Evolutionary conservation across 192 early-diverging fungal species (phyloP), one percentile per base, ranked within the genome.

Genomic region (Coemansia sp.): DNA sequence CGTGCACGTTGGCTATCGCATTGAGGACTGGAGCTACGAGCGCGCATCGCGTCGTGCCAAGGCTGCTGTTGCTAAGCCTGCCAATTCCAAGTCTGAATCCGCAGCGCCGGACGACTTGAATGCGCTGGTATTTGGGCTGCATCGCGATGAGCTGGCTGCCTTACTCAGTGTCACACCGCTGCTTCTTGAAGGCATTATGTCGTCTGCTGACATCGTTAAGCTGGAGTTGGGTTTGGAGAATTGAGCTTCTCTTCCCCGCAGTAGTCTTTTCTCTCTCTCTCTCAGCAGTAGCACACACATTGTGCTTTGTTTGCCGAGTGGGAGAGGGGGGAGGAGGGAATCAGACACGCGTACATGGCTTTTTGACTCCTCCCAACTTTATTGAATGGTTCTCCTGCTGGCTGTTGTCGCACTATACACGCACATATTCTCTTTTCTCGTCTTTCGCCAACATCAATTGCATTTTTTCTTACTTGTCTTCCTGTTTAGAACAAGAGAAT

Each of bases 111-210:
- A 47, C 25, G 70, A 78, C 4, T 27, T 56, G 0, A 59, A 69
- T 1, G 24, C 24, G 26, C 53, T 69, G n/a, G 63, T 78, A 5
- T 66, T 44, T 48, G 76, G 76, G 0, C 63, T 78, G 44, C n/a
- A 23, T 5, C 52, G 63, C 44, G 64, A 69, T 23, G 67, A 69
- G 31, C 60, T 78, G 26, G 25, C 50, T 4, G 63, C 49, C 34
- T 34, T 78, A 21, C 21, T 78, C 12, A 56, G 34, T 3, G 47
- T 62, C 10, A 30, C 56, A 12, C 70, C 76, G 5, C 28, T 60
- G 30, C 58, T 77, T 30, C 38, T 77, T 10, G 18, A 32, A 25
- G 55, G 16, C 2, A 54, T 64, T 9, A 5, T 71, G 25, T 16
- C 52, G 0, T 10, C 28, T 2, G 21, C 27, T 32, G 57, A 67